Base-by-base conservation (phyloP, 352 stramenopile species). In the Globisporangium yorkense region DNA sequence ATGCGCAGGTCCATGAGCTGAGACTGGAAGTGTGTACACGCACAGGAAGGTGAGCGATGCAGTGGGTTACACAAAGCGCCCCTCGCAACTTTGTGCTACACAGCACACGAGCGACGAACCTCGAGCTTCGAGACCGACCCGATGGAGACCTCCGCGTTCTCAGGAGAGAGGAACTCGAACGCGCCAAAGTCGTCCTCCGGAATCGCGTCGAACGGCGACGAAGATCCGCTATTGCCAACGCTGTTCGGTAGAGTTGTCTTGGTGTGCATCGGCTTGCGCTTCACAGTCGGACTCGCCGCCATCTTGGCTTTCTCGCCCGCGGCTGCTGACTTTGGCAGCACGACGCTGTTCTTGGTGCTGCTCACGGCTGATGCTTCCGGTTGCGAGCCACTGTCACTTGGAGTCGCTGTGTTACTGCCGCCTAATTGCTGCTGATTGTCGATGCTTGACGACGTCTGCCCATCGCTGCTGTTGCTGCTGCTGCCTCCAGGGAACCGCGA, bases 1-100 rank as follows among this genome's bases (percentile, higher is more conserved):
- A 71, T 72, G 8, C 83, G 83, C n/a, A 93, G 63, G 41, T 88
- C 80, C 62, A 88, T 60, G 16, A 93, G 54, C 53, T 89, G 75
- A 0, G 61, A 61, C 74, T 85, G 40, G 0, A 35, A 16, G 10
- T 15, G 47, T 9, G 33, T 8, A 15, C 15, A 52, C 8, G 10
- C 24, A 41, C 5, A 41, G 37, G 16, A 15, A 64, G 59, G 5
- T 56, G 49, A 44, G 10, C 12, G 4, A 54, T 8, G 2, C 0
- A 46, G 46, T 35, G 39, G 27, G 5, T 31, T 20, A 40, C 24
- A 27, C 1, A 27, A 27, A 27, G 24, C 24, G 24, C 24, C 2
- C 24, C 24, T 27, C 24, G 24, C 3, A 49, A 39, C 31, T 27
- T 3, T 7, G 3, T 27, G 37, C 8, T 4, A 20, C 18, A 13